Evolutionary conservation across 306 rosid species (phyloP), one percentile per base, ranked within the genome.

Genomic region (Canavalia ensiformis): DNA sequence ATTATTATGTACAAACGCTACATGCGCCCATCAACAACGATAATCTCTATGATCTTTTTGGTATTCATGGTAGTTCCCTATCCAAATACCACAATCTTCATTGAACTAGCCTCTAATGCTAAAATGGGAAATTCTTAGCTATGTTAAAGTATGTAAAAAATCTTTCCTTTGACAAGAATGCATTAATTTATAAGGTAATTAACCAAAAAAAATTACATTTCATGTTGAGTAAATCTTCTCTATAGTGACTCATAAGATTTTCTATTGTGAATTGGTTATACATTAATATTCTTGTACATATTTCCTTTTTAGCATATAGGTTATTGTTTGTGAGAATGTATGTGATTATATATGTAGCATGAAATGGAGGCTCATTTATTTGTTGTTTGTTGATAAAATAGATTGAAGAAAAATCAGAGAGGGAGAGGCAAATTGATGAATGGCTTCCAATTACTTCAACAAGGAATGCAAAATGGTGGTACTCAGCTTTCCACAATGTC

Each of bases 401-500:
- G 91, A 28, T 2, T 0, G 90, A 76, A 10, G 90, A 28, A 44
- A 77, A 80, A 41, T 12, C 31, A 54, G 83, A 77, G 56, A 82
- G 58, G 68, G 85, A 89, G 55, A 94, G 74, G 81, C 75, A 42
- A 44, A 87, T 94, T 33, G 91, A 90, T 10, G 94, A 90, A 1
- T 94, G 98, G 92, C 98, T 94, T 82, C 97, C 96, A 29, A 90
- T 94, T 52, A 88, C 95, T 8, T 89, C 97, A 0, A 76, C 89
- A 37, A 90, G 98, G 62, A 90, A 89, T 76, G 98, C 90, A 78
- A 94, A 92, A 75, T 94, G 98, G 98, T 94, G 95, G 94, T 88
- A 94, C 86, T 81, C 98, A 1, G 90, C 98, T 47, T 92, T 92
- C 78, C 98, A 92, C 94, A 92, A 94, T 79, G 86, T 94, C 67